Evolutionary conservation across 352 stramenopile genomes (phyloP).

Genomic region (Pythium apleroticum): DNA sequence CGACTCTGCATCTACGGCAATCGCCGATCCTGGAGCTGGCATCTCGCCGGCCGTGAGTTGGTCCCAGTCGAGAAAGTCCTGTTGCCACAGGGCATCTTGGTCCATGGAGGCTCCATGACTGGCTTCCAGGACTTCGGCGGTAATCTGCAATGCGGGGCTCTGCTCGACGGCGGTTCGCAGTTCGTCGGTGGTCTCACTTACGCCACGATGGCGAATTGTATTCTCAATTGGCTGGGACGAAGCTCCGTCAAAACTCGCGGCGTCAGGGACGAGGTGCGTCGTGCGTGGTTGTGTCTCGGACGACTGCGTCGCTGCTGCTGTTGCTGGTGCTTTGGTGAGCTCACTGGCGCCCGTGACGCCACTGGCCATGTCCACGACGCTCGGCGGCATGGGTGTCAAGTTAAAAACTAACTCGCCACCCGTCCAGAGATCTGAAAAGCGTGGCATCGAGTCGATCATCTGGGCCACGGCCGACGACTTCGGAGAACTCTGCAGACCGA

Average conservation of each 20-base stretch:
- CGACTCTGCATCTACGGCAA: not conserved
- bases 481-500: not conserved
- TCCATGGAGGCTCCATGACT: not conserved
- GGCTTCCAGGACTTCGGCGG: not conserved
- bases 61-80: constrained; percentile 16
- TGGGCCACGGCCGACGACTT: not conserved
- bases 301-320: too few relatives aligned
- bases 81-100: constrained; percentile 16
- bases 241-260: not conserved
- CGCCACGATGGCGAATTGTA: too few relatives aligned
- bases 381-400: constrained; percentile 17
- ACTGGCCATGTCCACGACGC: constrained; percentile 4
- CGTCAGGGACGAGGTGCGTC: not conserved
- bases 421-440: constrained; percentile 30
- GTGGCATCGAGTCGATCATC: constrained; percentile 25
- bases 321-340: constrained; percentile 8
- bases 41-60: not conserved
- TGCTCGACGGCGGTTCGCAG: not conserved
- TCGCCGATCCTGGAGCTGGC: not conserved
- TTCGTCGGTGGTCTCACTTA: not conserved
- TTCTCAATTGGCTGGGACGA: too few relatives aligned
- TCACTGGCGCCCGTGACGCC: constrained; percentile 4
- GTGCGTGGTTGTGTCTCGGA: constrained; percentile 3
- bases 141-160: not conserved
- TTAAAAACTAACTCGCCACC: constrained; percentile 18